These are phyloP conservation scores for Beauveria sp. DNA, from an alignment of 2,329 filamentous ascomycete species.

Conservation along the genomic window DNA sequence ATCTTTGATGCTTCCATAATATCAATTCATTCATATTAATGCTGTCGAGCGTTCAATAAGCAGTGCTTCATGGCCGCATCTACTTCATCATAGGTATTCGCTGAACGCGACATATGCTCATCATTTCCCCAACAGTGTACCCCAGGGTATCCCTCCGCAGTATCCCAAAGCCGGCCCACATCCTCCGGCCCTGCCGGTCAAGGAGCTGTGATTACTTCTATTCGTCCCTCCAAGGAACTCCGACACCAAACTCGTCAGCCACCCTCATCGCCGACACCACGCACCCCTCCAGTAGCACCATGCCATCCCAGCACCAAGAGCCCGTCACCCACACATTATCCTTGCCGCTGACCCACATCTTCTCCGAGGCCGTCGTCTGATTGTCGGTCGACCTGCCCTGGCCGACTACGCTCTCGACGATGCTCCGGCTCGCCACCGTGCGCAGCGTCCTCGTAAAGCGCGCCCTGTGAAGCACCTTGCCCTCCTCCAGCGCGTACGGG, in stretches of 20 bases:
- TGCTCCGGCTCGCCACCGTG: slow-evolving; percentile 36
- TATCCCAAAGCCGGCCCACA: neutral
- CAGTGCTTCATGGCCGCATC: too few species aligned
- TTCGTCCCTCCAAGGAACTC: slow-evolving; percentile 27
- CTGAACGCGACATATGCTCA: neutral
- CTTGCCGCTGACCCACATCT: slow-evolving; percentile 44
- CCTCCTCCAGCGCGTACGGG: slow-evolving; percentile 26
- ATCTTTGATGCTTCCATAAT: too few species aligned
- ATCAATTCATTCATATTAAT: too few species aligned
- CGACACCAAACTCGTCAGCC: slow-evolving; percentile 42
- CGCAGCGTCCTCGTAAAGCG: slow-evolving; percentile 46
- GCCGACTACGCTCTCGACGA: slow-evolving; percentile 39
- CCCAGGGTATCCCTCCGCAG: neutral
- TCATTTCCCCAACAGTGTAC: neutral
- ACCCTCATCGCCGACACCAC: slow-evolving; percentile 50
- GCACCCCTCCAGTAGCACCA: slow-evolving; percentile 55
- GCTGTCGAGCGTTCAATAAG: too few species aligned
- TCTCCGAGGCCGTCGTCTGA: neutral
- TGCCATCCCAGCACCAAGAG: slow-evolving; percentile 58
- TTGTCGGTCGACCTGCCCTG: neutral
- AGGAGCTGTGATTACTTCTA: neutral
- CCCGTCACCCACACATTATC: slow-evolving; percentile 47
- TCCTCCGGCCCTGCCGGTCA: neutral
- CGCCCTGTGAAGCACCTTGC: slow-evolving; percentile 33
- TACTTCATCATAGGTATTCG: neutral